Evolutionary conservation across 2,329 filamentous ascomycete genomes (phyloP).

Genomic region (Pseudogymnoascus destructans): DNA sequence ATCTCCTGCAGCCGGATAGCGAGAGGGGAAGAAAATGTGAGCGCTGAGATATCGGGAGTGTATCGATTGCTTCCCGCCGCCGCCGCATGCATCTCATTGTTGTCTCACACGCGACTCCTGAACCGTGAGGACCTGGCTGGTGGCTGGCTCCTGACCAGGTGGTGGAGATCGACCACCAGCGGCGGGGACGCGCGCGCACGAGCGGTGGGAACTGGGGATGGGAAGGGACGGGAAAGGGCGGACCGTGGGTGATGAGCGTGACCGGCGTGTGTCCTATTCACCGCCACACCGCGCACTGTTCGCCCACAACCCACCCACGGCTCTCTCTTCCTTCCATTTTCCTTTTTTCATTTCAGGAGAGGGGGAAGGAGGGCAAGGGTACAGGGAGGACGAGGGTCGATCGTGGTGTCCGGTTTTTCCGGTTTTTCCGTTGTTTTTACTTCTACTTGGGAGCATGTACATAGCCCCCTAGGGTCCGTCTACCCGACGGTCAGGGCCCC

Average conservation of each 20-base stretch:
- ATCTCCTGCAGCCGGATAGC: background rate
- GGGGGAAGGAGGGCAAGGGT: background rate
- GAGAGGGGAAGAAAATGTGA: background rate
- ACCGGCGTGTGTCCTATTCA: background rate
- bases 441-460: background rate
- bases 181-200: background rate
- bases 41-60: constrained; percentile 1
- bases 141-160: background rate
- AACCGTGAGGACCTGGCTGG: background rate
- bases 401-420: background rate
- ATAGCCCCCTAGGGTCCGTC: background rate
- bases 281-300: background rate
- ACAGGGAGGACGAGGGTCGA: background rate
- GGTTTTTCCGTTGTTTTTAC: background rate
- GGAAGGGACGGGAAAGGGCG: background rate
- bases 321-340: background rate
- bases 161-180: background rate
- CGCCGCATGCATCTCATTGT: background rate
- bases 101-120: background rate
- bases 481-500: constrained; percentile 5
- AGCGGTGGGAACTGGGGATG: background rate
- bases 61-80: constrained; percentile 3
- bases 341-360: background rate
- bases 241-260: background rate
- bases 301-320: background rate